phyloP scores from a whole-genome alignment of 805 yeast species.

The Schwanniomyces polymorphus region DNA sequence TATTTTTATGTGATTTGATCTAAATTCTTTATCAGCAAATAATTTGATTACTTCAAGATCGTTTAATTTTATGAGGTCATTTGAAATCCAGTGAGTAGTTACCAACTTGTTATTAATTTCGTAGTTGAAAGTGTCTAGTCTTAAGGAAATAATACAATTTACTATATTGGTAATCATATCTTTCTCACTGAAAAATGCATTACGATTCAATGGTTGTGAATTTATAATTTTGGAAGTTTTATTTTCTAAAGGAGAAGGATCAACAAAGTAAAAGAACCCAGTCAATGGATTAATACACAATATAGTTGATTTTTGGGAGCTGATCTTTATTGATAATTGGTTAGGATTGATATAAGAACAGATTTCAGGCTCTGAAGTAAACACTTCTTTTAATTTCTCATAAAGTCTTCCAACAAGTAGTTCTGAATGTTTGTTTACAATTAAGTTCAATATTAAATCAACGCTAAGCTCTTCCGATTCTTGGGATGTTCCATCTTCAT shows the following conservation, averaged over 20 bases:
- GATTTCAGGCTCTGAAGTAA: slow-evolving; percentile 8
- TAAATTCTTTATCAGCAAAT: slow-evolving; percentile 21
- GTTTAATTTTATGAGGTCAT: slow-evolving; percentile 51
- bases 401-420: slow-evolving; percentile 25
- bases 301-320: slow-evolving; percentile 30
- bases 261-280: slow-evolving; percentile 39
- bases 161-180: slow-evolving; percentile 32
- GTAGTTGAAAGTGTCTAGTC: slow-evolving; percentile 47
- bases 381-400: slow-evolving; percentile 9
- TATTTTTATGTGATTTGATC: slow-evolving; percentile 9
- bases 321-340: slow-evolving; percentile 32
- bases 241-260: slow-evolving; percentile 39
- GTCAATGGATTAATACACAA: slow-evolving; percentile 41
- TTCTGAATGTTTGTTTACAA: slow-evolving; percentile 40
- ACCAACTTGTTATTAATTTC: slow-evolving; percentile 57
- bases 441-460: slow-evolving; percentile 32
- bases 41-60: slow-evolving; percentile 48
- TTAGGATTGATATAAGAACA: slow-evolving; percentile 25
- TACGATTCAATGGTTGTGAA: slow-evolving; percentile 15
- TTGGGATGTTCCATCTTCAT: slow-evolving; percentile 12
- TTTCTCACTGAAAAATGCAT: slow-evolving; percentile 26
- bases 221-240: slow-evolving; percentile 32
- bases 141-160: slow-evolving; percentile 41
- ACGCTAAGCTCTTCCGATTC: slow-evolving; percentile 33
- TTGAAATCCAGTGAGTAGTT: slow-evolving; percentile 70